A percentile compares a stretch with the other conserved stretches of the same genome.
phyloP scores from a whole-genome alignment of 139 green algal species.

The Astrephomene gubernaculifera region DNA sequence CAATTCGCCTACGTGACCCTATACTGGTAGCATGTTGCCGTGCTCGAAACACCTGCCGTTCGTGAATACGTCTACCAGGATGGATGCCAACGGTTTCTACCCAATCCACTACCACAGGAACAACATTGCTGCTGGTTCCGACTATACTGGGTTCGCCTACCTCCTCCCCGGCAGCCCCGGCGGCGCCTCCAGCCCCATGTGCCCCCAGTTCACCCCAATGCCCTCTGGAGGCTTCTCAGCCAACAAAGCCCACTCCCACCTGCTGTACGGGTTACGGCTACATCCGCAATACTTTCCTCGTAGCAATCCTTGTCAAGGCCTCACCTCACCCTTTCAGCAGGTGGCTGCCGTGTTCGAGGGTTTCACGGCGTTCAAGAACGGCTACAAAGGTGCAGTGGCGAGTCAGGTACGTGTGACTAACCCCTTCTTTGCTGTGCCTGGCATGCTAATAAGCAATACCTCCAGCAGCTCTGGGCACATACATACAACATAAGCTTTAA shows the following conservation, averaged over 20 bases:
- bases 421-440: too few species aligned
- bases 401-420: too few species aligned
- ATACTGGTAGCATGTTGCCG: too few species aligned
- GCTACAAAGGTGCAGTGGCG: conserved; percentile 65
- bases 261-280: conserved; percentile 61
- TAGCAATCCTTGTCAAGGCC: conserved; percentile 19
- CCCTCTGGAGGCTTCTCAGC: conserved; percentile 49
- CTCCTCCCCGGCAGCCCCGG: background rate
- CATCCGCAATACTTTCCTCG: conserved; percentile 51
- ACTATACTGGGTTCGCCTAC: conserved; percentile 19
- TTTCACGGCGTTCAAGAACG: conserved; percentile 68
- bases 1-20: background rate
- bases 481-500: too few species aligned
- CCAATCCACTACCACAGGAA: background rate
- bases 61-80: too few species aligned
- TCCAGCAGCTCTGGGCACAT: too few species aligned
- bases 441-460: too few species aligned
- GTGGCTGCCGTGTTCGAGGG: conserved; percentile 55
- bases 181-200: conserved; percentile 3
- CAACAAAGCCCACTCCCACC: conserved; percentile 73
- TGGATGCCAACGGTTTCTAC: too few species aligned
- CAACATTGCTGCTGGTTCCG: conserved; percentile 64
- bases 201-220: conserved; percentile 60
- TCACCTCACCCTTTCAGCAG: background rate
- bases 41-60: too few species aligned